These are phyloP conservation scores for Cercophora newfieldiana DNA, from an alignment of 495 filamentous ascomycete species.

Conservation along the genomic window DNA sequence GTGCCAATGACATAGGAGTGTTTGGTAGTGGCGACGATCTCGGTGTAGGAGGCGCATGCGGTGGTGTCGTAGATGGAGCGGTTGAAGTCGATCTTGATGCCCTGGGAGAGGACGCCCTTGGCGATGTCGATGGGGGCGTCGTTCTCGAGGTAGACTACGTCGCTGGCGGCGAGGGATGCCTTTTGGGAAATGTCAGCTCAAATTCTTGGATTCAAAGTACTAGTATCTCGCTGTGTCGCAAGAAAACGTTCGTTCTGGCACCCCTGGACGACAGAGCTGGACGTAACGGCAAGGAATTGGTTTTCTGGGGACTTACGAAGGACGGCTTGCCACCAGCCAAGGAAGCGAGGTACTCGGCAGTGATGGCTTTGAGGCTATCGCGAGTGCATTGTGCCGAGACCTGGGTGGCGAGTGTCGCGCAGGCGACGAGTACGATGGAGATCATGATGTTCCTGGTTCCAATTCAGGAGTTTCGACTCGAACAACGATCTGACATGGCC, in stretches of 20 bases:
- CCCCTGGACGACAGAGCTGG: too few relatives aligned
- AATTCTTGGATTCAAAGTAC: too few relatives aligned
- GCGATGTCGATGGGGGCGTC: constrained; percentile 27
- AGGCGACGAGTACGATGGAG: constrained; percentile 12
- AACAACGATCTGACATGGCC: too few relatives aligned
- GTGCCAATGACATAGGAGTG: constrained; percentile 29
- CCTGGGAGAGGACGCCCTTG: constrained; percentile 30
- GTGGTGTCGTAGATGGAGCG: constrained; percentile 27
- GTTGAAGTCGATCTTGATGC: constrained; percentile 29
- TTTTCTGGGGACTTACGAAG: too few relatives aligned
- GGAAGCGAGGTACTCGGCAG: constrained; percentile 21
- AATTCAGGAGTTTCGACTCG: too few relatives aligned
- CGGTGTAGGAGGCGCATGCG: constrained; percentile 35
- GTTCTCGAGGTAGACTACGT: constrained; percentile 19
- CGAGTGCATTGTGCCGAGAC: constrained; percentile 28
- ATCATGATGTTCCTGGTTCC: not conserved
- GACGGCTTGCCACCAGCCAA: constrained; percentile 17
- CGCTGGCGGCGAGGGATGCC: constrained; percentile 9
- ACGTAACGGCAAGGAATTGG: too few relatives aligned
- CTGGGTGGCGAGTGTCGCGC: constrained; percentile 25
- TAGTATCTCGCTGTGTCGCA: too few relatives aligned
- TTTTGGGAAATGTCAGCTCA: too few relatives aligned
- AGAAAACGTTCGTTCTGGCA: too few relatives aligned
- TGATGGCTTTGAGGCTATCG: constrained; percentile 20
- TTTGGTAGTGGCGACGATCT: constrained; percentile 34